Evolutionary conservation across 2,329 filamentous ascomycete genomes (phyloP).

Genomic region (Colletotrichum sp.): DNA sequence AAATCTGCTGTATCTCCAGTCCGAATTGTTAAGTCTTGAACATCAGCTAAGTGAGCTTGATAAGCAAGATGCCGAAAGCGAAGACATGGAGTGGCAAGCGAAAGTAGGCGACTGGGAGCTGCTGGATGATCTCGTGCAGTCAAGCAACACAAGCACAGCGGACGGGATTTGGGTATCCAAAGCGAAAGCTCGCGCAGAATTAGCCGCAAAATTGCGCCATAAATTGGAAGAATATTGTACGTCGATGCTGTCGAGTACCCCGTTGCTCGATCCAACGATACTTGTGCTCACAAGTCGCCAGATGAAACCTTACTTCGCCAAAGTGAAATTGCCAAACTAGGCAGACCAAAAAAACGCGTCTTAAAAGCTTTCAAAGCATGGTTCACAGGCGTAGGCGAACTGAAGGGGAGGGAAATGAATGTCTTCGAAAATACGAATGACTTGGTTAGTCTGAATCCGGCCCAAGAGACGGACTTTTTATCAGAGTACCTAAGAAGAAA

Average conservation of each 20-base stretch:
- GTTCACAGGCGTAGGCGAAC: neutral
- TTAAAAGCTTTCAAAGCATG: neutral
- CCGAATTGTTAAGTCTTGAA: neutral
- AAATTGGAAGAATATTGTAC: conserved; percentile 1
- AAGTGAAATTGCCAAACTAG: neutral
- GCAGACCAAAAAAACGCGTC: neutral
- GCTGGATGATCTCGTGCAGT: neutral
- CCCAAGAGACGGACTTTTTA: conserved; percentile 4
- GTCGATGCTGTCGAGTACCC: no score
- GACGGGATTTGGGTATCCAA: neutral
- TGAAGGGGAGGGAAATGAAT: neutral
- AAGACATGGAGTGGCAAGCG: conserved; percentile 2
- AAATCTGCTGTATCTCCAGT: conserved; percentile 8
- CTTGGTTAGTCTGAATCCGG: neutral
- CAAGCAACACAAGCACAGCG: rapidly evolving
- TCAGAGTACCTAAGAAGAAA: neutral
- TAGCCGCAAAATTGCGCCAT: neutral
- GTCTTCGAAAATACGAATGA: neutral
- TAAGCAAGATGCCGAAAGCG: neutral
- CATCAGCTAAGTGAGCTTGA: neutral
- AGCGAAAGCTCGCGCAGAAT: neutral
- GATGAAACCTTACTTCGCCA: neutral
- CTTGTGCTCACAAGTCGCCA: no score
- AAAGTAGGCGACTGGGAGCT: neutral
- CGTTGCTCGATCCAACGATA: no score